Evolutionary conservation across 2,329 filamentous ascomycete genomes (phyloP), one percentile per base, ranked within the genome.

Genomic region (Acarospora socialis): DNA sequence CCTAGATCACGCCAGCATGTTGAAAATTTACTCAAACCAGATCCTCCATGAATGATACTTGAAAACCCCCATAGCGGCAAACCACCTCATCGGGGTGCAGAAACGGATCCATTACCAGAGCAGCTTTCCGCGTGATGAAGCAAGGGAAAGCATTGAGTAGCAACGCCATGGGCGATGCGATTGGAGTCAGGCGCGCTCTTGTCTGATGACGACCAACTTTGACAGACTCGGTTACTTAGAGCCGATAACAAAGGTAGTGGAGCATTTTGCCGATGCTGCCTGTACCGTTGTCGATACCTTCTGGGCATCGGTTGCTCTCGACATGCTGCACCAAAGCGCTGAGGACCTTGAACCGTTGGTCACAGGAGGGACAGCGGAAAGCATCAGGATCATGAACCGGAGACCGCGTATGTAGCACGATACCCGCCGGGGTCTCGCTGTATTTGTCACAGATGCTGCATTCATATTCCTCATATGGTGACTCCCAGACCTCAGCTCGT

Each of bases 191-290:
- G n/a, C n/a, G n/a, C n/a, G n/a, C n/a, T n/a, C n/a, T n/a, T n/a
- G n/a, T n/a, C n/a, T n/a, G n/a, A n/a, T n/a, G n/a, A n/a, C n/a
- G n/a, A n/a, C n/a, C n/a, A n/a, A n/a, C n/a, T n/a, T n/a, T n/a
- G n/a, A n/a, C n/a, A n/a, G n/a, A n/a, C n/a, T n/a, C n/a, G n/a
- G n/a, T n/a, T n/a, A n/a, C n/a, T n/a, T n/a, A n/a, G n/a, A n/a
- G n/a, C n/a, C n/a, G n/a, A n/a, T n/a, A n/a, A n/a, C n/a, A 10
- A n/a, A 25, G 7, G 16, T 13, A 25, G 16, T 25, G 23, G 6
- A 25, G 23, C 23, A 25, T 12, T 15, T 25, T 25, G 23, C 23
- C 23, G 16, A 25, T 25, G 7, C 23, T 25, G 12, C 23, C 23
- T 13, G 23, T 13, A 13, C 23, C 23, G 12, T 25, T 1, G 23